Percentiles rank a stretch among this genome's conserved stretches.
Evolutionary conservation across 805 yeast species (phyloP).

Genomic region (Cyberlindnera maritima): DNA sequence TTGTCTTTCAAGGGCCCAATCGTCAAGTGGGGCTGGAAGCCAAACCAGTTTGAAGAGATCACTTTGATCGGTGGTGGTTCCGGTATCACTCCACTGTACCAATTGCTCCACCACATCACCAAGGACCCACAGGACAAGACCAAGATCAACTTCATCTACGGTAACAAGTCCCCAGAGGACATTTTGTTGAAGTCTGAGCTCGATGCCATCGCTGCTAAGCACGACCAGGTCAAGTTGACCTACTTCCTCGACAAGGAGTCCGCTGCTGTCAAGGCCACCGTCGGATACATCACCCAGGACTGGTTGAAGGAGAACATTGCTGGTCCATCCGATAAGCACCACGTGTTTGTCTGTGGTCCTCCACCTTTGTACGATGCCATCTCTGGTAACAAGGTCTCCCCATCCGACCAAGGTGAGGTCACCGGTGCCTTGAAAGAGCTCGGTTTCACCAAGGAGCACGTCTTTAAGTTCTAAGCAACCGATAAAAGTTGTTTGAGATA

Average conservation of each 20-base stretch:
- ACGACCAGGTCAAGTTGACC: slow-evolving; percentile 71
- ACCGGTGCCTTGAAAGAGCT: slow-evolving; percentile 84
- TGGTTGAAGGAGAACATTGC: slow-evolving; percentile 60
- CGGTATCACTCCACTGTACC: slow-evolving; percentile 95
- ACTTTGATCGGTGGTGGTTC: slow-evolving; percentile 93
- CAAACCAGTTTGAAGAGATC: slow-evolving; percentile 78
- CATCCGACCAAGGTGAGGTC: slow-evolving; percentile 93
- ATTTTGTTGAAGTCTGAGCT: slow-evolving; percentile 76
- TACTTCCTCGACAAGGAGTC: slow-evolving; percentile 75
- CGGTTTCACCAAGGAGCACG: slow-evolving; percentile 84
- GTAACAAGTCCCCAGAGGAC: slow-evolving; percentile 74
- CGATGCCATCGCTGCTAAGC: slow-evolving; percentile 60
- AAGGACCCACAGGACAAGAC: slow-evolving; percentile 86
- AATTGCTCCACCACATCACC: slow-evolving; percentile 73
- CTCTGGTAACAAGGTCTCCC: slow-evolving; percentile 82
- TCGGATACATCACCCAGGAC: slow-evolving; percentile 80
- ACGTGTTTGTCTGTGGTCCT: slow-evolving; percentile 93
- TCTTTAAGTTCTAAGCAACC: slow-evolving; percentile 87
- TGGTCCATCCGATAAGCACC: slow-evolving; percentile 63
- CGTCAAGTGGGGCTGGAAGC: slow-evolving; percentile 85
- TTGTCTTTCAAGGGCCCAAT: slow-evolving; percentile 93
- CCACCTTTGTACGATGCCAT: slow-evolving; percentile 85
- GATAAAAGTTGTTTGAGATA: background rate
- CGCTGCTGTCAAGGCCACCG: slow-evolving; percentile 44
- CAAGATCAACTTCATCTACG: slow-evolving; percentile 79